Conservation (phyloP, 78 protist genomes). For the Chrysochromulina tobinii region DNA sequence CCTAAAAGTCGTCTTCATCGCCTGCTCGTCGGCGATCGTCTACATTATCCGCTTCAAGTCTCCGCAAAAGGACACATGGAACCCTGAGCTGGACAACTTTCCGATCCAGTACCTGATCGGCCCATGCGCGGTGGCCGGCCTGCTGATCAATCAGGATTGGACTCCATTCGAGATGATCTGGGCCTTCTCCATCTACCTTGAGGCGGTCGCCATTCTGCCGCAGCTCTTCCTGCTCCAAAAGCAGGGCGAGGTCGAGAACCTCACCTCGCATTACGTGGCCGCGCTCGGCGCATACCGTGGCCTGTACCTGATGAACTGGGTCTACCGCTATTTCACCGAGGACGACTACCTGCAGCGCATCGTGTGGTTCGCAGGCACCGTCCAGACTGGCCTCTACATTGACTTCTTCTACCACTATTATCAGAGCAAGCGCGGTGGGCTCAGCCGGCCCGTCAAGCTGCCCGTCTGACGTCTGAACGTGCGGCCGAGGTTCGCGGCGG, state of each 20-base stretch:
- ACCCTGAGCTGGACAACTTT: constrained; percentile 76
- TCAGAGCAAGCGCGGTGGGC: neutral
- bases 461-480: neutral
- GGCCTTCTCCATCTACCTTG: constrained; percentile 93
- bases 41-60: neutral
- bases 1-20: constrained; percentile 46
- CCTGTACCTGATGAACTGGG: constrained; percentile 94
- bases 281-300: constrained; percentile 87
- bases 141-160: constrained; percentile 52
- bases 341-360: constrained; percentile 59
- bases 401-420: constrained; percentile 95
- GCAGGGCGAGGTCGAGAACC: constrained; percentile 60
- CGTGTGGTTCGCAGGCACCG: constrained; percentile 78
- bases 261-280: constrained; percentile 42
- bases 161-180: constrained; percentile 40
- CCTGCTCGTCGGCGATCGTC: constrained; percentile 27
- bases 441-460: constrained; percentile 9
- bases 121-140: constrained; percentile 66
- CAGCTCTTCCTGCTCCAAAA: constrained; percentile 84
- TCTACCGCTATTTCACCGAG: constrained; percentile 81
- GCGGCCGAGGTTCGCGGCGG: too few species aligned
- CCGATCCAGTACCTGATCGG: constrained; percentile 66
- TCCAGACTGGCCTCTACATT: constrained; percentile 78
- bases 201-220: constrained; percentile 96
- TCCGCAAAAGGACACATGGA: constrained; percentile 10